Conservation (phyloP, 2,329 filamentous ascomycete genomes). For the Alternaria sp. region DNA sequence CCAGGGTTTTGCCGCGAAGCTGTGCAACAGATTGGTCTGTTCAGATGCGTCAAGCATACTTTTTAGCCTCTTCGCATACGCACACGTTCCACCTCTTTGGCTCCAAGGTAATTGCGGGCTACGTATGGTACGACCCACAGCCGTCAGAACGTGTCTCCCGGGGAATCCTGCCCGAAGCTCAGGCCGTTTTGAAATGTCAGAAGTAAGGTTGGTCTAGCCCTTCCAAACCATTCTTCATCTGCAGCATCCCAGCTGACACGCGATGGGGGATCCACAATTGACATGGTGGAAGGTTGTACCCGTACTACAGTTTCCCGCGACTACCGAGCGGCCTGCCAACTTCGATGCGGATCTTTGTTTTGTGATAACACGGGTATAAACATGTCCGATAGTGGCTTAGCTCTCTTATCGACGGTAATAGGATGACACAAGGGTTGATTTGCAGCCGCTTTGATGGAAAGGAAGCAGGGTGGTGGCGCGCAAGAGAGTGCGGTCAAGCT, state of each 20-base stretch:
- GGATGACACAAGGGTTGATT: background rate
- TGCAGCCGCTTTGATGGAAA: background rate
- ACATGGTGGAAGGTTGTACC: slow-evolving; percentile 27
- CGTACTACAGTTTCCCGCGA: slow-evolving; percentile 31
- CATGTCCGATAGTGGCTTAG: background rate
- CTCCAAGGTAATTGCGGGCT: slow-evolving; percentile 25
- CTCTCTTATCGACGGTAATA: background rate
- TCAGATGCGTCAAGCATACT: slow-evolving; percentile 28
- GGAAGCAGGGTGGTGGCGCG: slow-evolving; percentile 28
- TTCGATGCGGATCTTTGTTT: slow-evolving; percentile 8
- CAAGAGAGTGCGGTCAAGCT: slow-evolving; percentile 10
- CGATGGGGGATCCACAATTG: slow-evolving; percentile 32
- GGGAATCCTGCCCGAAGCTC: slow-evolving; percentile 39
- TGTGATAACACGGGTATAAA: background rate
- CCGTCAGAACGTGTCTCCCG: slow-evolving; percentile 30
- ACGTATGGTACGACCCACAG: slow-evolving; percentile 24
- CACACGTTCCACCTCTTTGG: slow-evolving; percentile 34
- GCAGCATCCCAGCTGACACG: slow-evolving; percentile 38
- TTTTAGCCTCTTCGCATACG: slow-evolving; percentile 38
- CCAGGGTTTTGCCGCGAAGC: slow-evolving; percentile 28
- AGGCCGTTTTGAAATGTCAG: slow-evolving; percentile 34
- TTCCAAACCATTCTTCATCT: slow-evolving; percentile 25
- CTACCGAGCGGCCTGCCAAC: slow-evolving; percentile 27
- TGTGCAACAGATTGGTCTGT: slow-evolving; percentile 40
- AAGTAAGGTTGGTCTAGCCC: slow-evolving; percentile 34